Percentiles rank a stretch among this genome's conserved stretches.
phyloP scores from a whole-genome alignment of 2,329 filamentous ascomycete genomes.

The Rhynchosporium agropyri region DNA sequence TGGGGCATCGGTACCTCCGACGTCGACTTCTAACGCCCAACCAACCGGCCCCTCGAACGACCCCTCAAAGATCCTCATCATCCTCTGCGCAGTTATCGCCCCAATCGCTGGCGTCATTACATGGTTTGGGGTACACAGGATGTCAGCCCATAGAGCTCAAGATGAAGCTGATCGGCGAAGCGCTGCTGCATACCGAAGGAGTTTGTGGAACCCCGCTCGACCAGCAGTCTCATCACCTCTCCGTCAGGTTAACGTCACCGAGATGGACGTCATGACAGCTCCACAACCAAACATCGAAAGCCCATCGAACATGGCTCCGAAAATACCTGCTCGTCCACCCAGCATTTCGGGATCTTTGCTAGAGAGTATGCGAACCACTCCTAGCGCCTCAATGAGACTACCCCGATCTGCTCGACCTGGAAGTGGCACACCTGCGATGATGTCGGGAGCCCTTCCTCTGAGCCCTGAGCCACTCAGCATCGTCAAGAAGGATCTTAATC shows the following conservation, averaged over 20 bases:
- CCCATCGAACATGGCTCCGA: neutral
- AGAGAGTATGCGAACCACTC: slow-evolving; percentile 8
- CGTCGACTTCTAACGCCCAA: neutral
- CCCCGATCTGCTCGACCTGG: neutral
- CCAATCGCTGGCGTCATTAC: neutral
- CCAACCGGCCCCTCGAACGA: neutral
- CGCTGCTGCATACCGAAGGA: slow-evolving; percentile 1
- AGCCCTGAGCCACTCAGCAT: slow-evolving; percentile 6
- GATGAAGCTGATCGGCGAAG: neutral
- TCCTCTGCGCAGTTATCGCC: slow-evolving; percentile 1
- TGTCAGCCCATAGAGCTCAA: neutral
- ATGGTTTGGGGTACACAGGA: neutral
- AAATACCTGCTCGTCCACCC: slow-evolving; percentile 1
- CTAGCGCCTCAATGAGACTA: neutral
- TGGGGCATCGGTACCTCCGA: neutral
- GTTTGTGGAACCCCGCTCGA: slow-evolving; percentile 1
- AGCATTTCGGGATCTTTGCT: slow-evolving; percentile 9
- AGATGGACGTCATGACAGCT: neutral
- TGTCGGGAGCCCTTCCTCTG: neutral
- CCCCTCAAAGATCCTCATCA: neutral
- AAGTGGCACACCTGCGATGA: neutral
- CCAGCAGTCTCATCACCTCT: neutral
- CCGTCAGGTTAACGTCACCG: neutral
- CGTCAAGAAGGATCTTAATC: neutral
- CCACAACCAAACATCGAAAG: neutral